Evolutionary conservation across 441 rosid genomes (phyloP).

Genomic region (Pelargonium australe): DNA sequence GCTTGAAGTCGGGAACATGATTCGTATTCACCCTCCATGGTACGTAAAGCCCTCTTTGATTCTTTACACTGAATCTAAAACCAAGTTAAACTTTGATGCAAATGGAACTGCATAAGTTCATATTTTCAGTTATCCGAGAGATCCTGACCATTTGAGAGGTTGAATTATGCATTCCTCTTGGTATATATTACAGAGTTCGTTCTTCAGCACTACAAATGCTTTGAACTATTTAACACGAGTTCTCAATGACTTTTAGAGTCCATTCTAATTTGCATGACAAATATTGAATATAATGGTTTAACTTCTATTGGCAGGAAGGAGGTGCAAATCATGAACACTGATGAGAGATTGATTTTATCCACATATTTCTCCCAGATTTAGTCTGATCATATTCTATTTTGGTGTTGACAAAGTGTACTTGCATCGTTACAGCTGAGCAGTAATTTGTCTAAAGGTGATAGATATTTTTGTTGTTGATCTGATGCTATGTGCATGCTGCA

Average conservation of each 20-base stretch:
- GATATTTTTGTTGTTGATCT: conserved; percentile 1
- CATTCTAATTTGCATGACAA: conserved; percentile 3
- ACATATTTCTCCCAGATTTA: conserved; percentile 45
- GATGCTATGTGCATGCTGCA: neutral
- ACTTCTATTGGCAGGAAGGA: conserved; percentile 58
- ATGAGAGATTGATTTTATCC: conserved; percentile 41
- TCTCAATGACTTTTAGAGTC: neutral
- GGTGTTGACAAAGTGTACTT: neutral
- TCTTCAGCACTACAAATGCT: neutral
- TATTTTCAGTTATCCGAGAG: neutral
- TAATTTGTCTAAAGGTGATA: neutral
- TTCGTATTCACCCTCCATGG: conserved; percentile 67
- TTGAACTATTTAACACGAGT: neutral
- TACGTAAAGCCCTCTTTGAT: conserved; percentile 27
- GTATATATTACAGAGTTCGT: neutral
- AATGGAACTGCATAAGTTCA: neutral
- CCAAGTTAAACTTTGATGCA: neutral
- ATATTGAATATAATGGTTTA: conserved; percentile 1
- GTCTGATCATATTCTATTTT: neutral
- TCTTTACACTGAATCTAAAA: neutral
- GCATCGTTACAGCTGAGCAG: neutral
- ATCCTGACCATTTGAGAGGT: neutral
- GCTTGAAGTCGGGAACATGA: conserved; percentile 63
- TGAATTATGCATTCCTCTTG: neutral
- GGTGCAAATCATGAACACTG: conserved; percentile 34